Conservation (phyloP, 2,329 filamentous ascomycete genomes). For the Paraconiothyrium brasiliense region DNA sequence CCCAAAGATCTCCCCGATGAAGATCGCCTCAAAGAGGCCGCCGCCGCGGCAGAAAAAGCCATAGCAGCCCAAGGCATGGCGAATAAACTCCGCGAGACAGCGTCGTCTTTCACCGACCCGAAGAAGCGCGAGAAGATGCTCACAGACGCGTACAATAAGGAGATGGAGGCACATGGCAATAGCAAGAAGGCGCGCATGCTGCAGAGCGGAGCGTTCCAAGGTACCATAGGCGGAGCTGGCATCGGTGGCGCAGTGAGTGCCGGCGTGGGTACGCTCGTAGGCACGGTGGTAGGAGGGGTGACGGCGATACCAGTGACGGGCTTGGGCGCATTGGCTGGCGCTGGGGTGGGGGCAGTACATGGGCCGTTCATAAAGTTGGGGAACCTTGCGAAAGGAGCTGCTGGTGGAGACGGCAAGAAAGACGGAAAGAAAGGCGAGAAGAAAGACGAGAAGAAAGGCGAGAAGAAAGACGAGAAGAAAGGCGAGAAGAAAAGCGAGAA, state of each 20-base stretch:
- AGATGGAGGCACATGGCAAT: slow-evolving; percentile 45
- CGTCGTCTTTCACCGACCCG: slow-evolving; percentile 40
- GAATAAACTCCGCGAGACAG: slow-evolving; percentile 37
- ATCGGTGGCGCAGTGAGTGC: slow-evolving; percentile 54
- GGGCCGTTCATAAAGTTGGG: slow-evolving; percentile 55
- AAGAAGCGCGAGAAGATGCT: slow-evolving; percentile 47
- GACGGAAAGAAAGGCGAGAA: slow-evolving; percentile 22
- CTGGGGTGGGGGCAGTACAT: slow-evolving; percentile 53
- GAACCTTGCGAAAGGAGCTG: slow-evolving; percentile 28
- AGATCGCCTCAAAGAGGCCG: slow-evolving; percentile 42
- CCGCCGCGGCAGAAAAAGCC: slow-evolving; percentile 40
- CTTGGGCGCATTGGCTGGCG: slow-evolving; percentile 52
- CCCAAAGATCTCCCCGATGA: slow-evolving; percentile 36
- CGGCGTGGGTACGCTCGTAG: slow-evolving; percentile 54
- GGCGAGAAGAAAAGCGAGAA: slow-evolving; percentile 22
- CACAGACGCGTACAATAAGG: slow-evolving; percentile 45
- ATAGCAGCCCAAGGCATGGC: slow-evolving; percentile 39
- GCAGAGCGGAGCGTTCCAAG: slow-evolving; percentile 52
- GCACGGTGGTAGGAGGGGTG: slow-evolving; percentile 52
- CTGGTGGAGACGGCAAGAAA: slow-evolving; percentile 19
- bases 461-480: slow-evolving; percentile 18
- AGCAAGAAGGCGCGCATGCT: slow-evolving; percentile 47
- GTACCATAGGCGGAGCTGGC: slow-evolving; percentile 52
- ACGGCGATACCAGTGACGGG: slow-evolving; percentile 52
- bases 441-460: slow-evolving; percentile 14